Percentiles rank a stretch among this genome's conserved stretches.
Conservation (phyloP, 768 basidiomycete species). For the Panus rudis region DNA sequence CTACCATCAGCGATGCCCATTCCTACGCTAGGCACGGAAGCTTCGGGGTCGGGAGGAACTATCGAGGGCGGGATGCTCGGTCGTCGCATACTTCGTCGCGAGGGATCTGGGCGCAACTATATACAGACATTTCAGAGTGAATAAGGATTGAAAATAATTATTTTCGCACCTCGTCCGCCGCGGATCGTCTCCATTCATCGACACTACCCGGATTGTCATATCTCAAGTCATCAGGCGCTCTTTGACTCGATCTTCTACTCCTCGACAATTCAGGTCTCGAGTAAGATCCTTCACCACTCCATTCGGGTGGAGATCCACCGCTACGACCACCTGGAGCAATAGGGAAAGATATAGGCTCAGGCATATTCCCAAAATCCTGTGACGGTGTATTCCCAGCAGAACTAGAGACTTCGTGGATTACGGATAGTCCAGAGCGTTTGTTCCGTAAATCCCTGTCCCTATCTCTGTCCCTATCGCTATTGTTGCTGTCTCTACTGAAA, state of each 20-base stretch:
- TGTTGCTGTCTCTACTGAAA: slow-evolving; percentile 10
- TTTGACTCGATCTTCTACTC: slow-evolving; percentile 6
- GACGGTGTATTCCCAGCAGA: slow-evolving; percentile 20
- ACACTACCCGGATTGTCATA: slow-evolving; percentile 16
- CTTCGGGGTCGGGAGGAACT: too few relatives aligned
- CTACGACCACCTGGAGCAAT: slow-evolving; percentile 5
- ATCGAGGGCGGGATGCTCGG: too few relatives aligned
- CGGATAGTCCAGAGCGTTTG: not conserved
- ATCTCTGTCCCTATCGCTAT: slow-evolving; percentile 8
- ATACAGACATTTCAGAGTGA: too few relatives aligned
- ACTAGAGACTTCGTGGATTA: slow-evolving; percentile 19
- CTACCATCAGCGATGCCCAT: not conserved
- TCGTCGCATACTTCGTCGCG: too few relatives aligned
- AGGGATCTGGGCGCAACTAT: too few relatives aligned
- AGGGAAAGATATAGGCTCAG: slow-evolving; percentile 14
- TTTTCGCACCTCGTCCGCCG: not conserved
- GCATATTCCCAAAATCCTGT: slow-evolving; percentile 13
- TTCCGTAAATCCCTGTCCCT: slow-evolving; percentile 15
- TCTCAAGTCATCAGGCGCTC: slow-evolving; percentile 14
- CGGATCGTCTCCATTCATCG: slow-evolving; percentile 14
- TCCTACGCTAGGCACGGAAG: too few relatives aligned
- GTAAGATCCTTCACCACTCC: slow-evolving; percentile 3
- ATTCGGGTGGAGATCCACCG: too few relatives aligned
- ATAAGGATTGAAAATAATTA: too few relatives aligned
- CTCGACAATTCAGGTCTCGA: slow-evolving; percentile 3